Base-by-base conservation (phyloP, 2,329 filamentous ascomycete genomes). In the Penicillium sp. region DNA sequence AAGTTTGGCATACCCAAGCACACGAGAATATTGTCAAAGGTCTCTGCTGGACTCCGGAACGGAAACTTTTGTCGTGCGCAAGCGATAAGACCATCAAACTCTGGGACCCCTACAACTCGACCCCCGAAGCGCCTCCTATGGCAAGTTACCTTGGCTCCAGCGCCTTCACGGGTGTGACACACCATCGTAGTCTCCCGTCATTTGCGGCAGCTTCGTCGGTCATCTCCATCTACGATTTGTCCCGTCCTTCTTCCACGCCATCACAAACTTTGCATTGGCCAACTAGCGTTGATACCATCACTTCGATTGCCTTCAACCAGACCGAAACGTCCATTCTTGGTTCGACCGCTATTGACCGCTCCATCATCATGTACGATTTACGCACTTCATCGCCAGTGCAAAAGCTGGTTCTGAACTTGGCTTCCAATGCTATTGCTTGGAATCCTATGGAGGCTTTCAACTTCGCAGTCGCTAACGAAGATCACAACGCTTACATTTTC, bases 391-490 rank as follows among this genome's bases (percentile, higher is more conserved):
- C 88, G 39, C 91, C 95, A 11, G 82, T 98, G 17, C 85, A 90
- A 63, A 93, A 93, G 72, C 89, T 90, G 0, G 84, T 92, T 12
- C 85, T 98, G 66, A 90, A 86, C 55, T 89, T 99, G 67, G 87
- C 92, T 39, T 90, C 87, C 60, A 97, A 96, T 79, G 85, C 88
- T 51, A 84, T 97, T 54, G 84, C 90, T 45, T 99, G 94, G 92
- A 97, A 97, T 67, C 95, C 95, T 0, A 95, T 97, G 89, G 93
- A 96, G 76, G 90, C 92, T 7, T 96, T 96, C 82, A 96, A 98
- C 79, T 89, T 98, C 71, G 94, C 92, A 15, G 88, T 93, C 34
- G 95, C 91, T 12, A 96, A 90, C 68, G 95, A 99, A 81, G 95
- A 98, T 72, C 94, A 97, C 79, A 96, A 96, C 75, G 84, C 90